These are phyloP conservation scores for Tilletia caries DNA, from an alignment of 1,284 basidiomycete species.

Conservation along the genomic window DNA sequence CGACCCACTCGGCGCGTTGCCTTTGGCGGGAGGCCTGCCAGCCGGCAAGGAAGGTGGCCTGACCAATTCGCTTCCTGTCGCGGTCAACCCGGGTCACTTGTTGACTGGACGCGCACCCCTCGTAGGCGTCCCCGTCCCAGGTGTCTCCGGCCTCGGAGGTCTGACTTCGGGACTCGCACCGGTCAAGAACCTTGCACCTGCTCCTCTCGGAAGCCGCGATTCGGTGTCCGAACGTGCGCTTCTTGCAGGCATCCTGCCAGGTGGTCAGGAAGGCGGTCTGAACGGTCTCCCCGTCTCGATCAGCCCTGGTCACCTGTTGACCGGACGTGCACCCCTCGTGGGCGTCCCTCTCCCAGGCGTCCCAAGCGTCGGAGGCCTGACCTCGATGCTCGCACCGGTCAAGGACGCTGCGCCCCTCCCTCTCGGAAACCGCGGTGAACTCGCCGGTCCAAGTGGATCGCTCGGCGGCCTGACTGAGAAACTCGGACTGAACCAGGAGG, in stretches of 20 bases:
- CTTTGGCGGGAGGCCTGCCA: not conserved
- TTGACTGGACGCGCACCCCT: slow-evolving; percentile 1
- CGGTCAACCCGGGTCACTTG: too few species aligned
- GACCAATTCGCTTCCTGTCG: not conserved
- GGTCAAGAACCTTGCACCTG: not conserved
- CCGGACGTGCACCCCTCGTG: slow-evolving; percentile 3
- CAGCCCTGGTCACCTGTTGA: too few species aligned
- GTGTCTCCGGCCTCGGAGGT: not conserved
- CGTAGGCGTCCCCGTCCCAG: not conserved
- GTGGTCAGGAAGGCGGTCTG: too few species aligned
- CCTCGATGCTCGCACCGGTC: not conserved
- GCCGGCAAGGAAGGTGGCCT: too few species aligned
- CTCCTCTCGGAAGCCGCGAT: not conserved
- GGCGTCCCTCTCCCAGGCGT: not conserved
- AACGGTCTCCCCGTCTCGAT: too few species aligned
- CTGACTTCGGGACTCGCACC: not conserved
- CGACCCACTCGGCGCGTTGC: too few species aligned
- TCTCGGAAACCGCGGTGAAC: not conserved
- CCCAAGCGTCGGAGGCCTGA: not conserved
- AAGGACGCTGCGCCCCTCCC: not conserved
- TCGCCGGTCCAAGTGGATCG: not conserved
- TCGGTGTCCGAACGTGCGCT: not conserved
- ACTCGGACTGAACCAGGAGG: not conserved
- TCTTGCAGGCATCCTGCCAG: not conserved
- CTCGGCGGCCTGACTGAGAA: not conserved